Conservation (phyloP, 805 yeast species). For the Brettanomyces anomalus region DNA sequence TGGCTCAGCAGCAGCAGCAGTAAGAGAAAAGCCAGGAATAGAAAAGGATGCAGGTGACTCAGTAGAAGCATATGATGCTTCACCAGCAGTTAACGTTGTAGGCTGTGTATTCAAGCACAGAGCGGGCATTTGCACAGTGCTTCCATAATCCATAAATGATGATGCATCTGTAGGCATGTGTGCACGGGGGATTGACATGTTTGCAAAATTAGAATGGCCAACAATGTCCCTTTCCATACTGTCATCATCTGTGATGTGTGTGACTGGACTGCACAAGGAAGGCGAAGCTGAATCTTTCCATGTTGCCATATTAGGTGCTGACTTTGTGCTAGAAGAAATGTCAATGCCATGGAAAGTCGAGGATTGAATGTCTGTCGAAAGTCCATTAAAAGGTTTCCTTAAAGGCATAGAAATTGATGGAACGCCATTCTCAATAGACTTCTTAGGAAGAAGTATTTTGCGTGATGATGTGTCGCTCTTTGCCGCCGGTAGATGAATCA, state of each 20-base stretch:
- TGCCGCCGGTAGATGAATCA: slow-evolving; percentile 19
- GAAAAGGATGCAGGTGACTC: background rate
- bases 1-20: background rate
- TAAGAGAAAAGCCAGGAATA: background rate
- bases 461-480: background rate
- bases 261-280: background rate
- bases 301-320: background rate
- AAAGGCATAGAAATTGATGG: background rate
- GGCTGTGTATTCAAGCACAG: background rate
- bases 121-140: background rate
- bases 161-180: background rate
- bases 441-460: background rate
- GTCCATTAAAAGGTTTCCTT: too few species aligned
- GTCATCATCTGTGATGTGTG: background rate
- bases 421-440: background rate
- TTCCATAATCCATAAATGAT: background rate
- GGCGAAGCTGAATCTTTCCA: background rate
- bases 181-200: too few species aligned
- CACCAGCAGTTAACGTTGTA: background rate
- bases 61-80: background rate
- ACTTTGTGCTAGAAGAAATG: too few species aligned
- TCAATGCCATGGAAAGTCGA: too few species aligned
- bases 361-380: too few species aligned
- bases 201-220: too few species aligned
- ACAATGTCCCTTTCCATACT: background rate